Evolutionary conservation across 2,329 filamentous ascomycete genomes (phyloP), one percentile per base, ranked within the genome.

Genomic region (Xylariomycetidae sp.): DNA sequence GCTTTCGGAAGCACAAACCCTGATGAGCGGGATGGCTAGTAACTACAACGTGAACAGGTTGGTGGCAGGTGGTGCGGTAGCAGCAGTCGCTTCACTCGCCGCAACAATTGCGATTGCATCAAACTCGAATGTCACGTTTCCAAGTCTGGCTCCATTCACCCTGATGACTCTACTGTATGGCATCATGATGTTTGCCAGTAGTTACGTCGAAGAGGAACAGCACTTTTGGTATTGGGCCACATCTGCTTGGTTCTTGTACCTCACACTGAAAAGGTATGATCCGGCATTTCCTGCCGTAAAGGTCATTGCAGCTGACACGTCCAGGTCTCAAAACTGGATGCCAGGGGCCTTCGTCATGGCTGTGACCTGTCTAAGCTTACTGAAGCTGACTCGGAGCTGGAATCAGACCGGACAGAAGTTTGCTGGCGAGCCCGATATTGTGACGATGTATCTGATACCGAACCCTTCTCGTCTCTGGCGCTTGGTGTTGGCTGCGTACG

Each of bases 381-480:
- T 85, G 33, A 75, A 89, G 22, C 49, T 94, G 3, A 64, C 79
- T 23, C 69, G 86, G 26, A 74, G 82, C 35, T 98, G 90, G 90
- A 96, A 96, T 53, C 92, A 96, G 58, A 96, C 92, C 0, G 92
- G 92, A 4, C 90, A 96, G 54, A 98, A 98, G 58, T 89, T 87
- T 49, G 83, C 92, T 2, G 89, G 89, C n/a, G 83, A 82, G 24
- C 78, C 87, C 17, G 92, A 96, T 51, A 85, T 96, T 28, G 84
- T 85, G 42, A 85, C 82, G 38, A 66, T 60, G 5, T 82, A 86
- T 51, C 66, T 94, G 34, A 64, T 72, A 12, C 64, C 71, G 0
- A 72, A 85, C 36, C 78, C 79, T 2, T 57, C 67, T 18, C 52
- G 84, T 0, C 73, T 98, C 4, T 98, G 92, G 92, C 46, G 59